phyloP scores from a whole-genome alignment of 805 yeast genomes.

The Pichia manshurica region DNA sequence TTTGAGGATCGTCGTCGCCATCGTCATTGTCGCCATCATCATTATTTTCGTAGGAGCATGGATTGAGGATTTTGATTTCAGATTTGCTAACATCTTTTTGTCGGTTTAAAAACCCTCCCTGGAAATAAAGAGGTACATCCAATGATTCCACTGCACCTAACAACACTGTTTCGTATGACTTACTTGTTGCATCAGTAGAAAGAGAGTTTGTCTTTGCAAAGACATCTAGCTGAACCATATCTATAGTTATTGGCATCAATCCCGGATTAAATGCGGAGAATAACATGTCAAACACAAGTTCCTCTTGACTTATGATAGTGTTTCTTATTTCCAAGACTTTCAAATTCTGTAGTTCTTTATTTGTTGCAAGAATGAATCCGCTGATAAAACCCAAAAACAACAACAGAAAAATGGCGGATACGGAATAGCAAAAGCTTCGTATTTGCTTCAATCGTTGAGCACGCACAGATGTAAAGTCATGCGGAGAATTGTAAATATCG shows the following conservation, averaged over 20 bases:
- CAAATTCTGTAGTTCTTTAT: constrained; percentile 72
- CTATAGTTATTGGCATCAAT: constrained; percentile 57
- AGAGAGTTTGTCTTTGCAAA: constrained; percentile 69
- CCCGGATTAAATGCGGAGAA: constrained; percentile 88
- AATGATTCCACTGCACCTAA: constrained; percentile 63
- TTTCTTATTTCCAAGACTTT: constrained; percentile 57
- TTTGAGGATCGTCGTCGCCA: constrained; percentile 1
- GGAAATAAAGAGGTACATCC: constrained; percentile 69
- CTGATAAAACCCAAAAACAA: constrained; percentile 67
- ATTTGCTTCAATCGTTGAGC: constrained; percentile 27
- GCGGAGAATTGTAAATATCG: constrained; percentile 32
- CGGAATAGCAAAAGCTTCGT: constrained; percentile 36
- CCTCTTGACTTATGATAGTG: constrained; percentile 76
- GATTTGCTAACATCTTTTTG: constrained; percentile 55
- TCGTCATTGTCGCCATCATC: constrained; percentile 11
- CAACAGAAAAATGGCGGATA: constrained; percentile 43
- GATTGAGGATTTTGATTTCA: constrained; percentile 64
- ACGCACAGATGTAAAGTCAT: constrained; percentile 32
- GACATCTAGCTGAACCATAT: constrained; percentile 69
- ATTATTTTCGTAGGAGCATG: constrained; percentile 44
- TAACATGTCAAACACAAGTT: constrained; percentile 70
- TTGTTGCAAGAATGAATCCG: constrained; percentile 82
- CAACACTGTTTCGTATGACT: constrained; percentile 47
- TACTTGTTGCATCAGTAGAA: not conserved
- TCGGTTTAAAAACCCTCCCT: constrained; percentile 71